Evolutionary conservation across 768 basidiomycete genomes (phyloP).

Genomic region (Cubamyces lactineus): DNA sequence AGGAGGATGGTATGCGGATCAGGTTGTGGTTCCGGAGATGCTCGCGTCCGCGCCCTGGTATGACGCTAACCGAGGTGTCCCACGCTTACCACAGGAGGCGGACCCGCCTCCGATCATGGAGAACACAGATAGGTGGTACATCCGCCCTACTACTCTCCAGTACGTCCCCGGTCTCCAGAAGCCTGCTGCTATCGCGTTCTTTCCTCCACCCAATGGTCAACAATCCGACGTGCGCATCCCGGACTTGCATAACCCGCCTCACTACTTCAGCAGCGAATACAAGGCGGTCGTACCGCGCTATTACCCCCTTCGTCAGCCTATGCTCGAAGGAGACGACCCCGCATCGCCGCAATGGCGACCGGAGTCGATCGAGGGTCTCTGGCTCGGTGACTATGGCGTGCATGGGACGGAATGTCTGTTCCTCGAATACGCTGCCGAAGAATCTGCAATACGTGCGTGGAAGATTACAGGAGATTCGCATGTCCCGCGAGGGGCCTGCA

Average conservation of each 20-base stretch:
- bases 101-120: background rate
- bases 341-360: conserved; percentile 20
- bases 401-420: conserved; percentile 31
- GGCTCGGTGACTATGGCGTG: conserved; percentile 31
- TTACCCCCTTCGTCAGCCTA: conserved; percentile 22
- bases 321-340: conserved; percentile 15
- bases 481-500: conserved; percentile 29
- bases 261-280: conserved; percentile 2
- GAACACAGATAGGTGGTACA: background rate
- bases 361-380: conserved; percentile 27
- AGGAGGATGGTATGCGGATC: background rate
- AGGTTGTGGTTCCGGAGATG: conserved; percentile 18
- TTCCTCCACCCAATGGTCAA: conserved; percentile 4
- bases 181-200: conserved; percentile 23
- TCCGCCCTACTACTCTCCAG: background rate
- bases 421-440: conserved; percentile 17
- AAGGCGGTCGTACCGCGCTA: conserved; percentile 18
- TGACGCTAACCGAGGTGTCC: conserved; percentile 20
- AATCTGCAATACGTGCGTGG: conserved; percentile 22
- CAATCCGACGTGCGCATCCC: conserved; percentile 8
- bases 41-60: conserved; percentile 21
- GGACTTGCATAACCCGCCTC: conserved; percentile 13
- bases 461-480: conserved; percentile 32
- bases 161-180: conserved; percentile 16
- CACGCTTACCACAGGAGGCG: conserved; percentile 14